Evolutionary conservation across 1,139 yeast species (phyloP).

Genomic region (Pneumocystis canis): DNA sequence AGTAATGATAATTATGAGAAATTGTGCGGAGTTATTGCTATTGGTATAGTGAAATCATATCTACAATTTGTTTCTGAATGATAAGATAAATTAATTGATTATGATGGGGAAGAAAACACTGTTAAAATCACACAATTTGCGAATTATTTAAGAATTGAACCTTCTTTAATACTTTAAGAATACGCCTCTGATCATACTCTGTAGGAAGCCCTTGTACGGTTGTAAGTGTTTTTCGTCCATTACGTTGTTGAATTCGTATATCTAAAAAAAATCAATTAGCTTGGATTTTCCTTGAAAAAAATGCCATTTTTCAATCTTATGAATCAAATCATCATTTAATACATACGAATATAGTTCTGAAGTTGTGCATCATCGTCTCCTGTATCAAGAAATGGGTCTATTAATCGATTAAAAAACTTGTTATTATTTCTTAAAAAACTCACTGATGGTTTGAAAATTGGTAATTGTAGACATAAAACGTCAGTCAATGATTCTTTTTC

Average conservation of each 20-base stretch:
- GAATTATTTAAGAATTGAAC: conserved; percentile 56
- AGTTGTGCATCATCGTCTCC: conserved; percentile 98
- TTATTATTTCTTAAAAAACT: background rate
- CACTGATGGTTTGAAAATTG: conserved; percentile 86
- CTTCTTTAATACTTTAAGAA: conserved; percentile 84
- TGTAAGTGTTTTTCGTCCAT: conserved; percentile 97
- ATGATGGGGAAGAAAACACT: conserved; percentile 65
- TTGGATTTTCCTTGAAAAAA: no score
- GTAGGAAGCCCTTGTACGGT: conserved; percentile 95
- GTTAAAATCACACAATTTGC: conserved; percentile 84
- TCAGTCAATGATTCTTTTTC: background rate
- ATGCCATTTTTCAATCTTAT: background rate
- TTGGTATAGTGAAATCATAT: conserved; percentile 21
- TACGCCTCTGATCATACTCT: conserved; percentile 89
- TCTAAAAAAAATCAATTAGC: conserved; percentile 6
- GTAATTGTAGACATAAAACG: conserved; percentile 4
- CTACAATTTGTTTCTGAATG: background rate
- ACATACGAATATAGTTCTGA: conserved; percentile 80
- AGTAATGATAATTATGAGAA: conserved; percentile 58
- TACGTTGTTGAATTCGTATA: conserved; percentile 96
- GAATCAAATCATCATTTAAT: background rate
- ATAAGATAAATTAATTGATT: conserved; percentile 60
- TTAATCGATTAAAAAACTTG: conserved; percentile 1
- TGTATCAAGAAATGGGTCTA: conserved; percentile 98
- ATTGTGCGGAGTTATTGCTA: conserved; percentile 82